Evolutionary conservation across 371 early-diverging fungal species (phyloP), one percentile per base, ranked within the genome.

Genomic region (Mucor racemosus): DNA sequence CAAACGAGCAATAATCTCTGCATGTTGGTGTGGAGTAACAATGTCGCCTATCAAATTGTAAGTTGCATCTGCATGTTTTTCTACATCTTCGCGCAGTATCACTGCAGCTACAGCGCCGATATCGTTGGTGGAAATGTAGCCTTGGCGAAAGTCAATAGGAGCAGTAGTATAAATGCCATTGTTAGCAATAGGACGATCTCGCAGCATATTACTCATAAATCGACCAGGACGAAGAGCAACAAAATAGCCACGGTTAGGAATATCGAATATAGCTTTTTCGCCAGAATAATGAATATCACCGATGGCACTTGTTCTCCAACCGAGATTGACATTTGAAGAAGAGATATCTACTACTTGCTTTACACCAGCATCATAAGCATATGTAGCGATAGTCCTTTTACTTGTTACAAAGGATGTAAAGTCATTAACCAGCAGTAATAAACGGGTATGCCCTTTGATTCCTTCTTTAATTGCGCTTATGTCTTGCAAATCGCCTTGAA

Each of bases 311-410:
- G 36, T 14, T 62, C 76, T 64, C 68, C 70, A 80, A 6, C 72
- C 68, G 6, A 40, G n/a, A 17, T 64, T 61, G 4, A 60, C 68
- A 10, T 55, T 13, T 4, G 41, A 26, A 31, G 73, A 68, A 1
- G 78, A 80, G 6, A 80, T 61, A 54, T 74, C 73, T 4, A 80
- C 74, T 0, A 80, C 57, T 57, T 80, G 80, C 31, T 71, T 56
- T 0, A 80, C 66, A 19, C 76, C 78, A 4, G 78, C 73, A 17
- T 38, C 68, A 56, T 76, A 77, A 6, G 73, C 74, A 6, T 48
- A 54, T 4, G 40, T 56, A 0, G 80, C 68, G 46, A 65, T 58
- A 0, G 55, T 54, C 7, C 14, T 26, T 53, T 75, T 75, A 9
- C 60, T 17, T 0, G 62, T 11, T 1, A 57, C n/a, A 58, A 69